A percentile compares a stretch with the other conserved stretches of the same genome.
phyloP scores from a whole-genome alignment of 164 flowering plant genomes.

The Magnolia changhungtana region DNA sequence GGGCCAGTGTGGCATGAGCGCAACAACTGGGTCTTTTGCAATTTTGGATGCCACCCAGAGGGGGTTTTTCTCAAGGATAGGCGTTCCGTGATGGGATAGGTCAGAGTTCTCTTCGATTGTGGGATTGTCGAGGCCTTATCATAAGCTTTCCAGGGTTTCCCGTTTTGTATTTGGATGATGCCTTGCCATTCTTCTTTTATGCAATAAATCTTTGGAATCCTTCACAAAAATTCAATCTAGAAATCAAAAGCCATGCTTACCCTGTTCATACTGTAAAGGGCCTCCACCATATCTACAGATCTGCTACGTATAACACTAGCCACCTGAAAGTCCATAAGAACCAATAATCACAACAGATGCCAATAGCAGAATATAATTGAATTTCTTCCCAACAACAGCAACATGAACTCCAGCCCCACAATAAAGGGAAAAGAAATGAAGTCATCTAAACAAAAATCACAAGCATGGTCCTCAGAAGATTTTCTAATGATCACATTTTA shows the following conservation, averaged over 20 bases:
- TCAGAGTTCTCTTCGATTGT: too few relatives aligned
- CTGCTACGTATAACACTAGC: slow-evolving; percentile 66
- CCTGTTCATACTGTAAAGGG: slow-evolving; percentile 85
- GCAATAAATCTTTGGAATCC: not conserved
- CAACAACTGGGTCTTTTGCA: too few relatives aligned
- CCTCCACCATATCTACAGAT: slow-evolving; percentile 88
- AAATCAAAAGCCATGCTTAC: slow-evolving; percentile 31
- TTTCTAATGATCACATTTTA: not conserved
- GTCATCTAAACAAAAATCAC: not conserved
- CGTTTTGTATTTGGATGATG: too few relatives aligned
- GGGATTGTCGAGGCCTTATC: too few relatives aligned
- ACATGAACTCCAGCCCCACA: not conserved
- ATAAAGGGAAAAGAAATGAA: not conserved
- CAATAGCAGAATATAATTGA: not conserved
- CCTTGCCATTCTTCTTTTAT: too few relatives aligned
- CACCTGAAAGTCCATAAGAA: slow-evolving; percentile 48
- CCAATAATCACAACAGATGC: slow-evolving; percentile 12
- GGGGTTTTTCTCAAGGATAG: too few relatives aligned
- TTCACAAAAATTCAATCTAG: not conserved
- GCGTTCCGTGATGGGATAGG: too few relatives aligned
- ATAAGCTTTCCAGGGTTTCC: too few relatives aligned
- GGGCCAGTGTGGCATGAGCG: too few relatives aligned
- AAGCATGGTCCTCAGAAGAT: not conserved
- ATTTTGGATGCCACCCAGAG: too few relatives aligned
- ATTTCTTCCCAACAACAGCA: not conserved